A percentile compares a stretch with the other conserved stretches of the same genome.
Evolutionary conservation across 345 rosid species (phyloP).

Genomic region (Cochlearia excelsa): DNA sequence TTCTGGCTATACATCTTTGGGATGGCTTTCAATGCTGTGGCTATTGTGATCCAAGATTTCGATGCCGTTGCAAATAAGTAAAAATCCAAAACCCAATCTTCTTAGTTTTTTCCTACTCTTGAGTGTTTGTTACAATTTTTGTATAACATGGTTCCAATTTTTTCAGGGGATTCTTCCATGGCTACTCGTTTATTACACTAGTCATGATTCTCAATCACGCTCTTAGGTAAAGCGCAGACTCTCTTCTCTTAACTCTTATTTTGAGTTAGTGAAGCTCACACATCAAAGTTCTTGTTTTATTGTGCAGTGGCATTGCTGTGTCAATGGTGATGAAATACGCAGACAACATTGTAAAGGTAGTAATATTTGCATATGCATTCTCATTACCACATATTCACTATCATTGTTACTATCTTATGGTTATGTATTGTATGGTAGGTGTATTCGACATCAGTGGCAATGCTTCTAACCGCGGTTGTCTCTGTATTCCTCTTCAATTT

Average conservation of each 20-base stretch:
- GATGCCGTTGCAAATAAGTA: constrained; percentile 88
- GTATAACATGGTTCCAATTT: not conserved
- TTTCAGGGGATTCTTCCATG: constrained; percentile 95
- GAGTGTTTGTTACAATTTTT: not conserved
- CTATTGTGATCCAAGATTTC: constrained; percentile 84
- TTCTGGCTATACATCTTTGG: constrained; percentile 95
- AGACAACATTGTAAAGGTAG: constrained; percentile 90
- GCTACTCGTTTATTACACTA: constrained; percentile 72
- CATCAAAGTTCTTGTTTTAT: not conserved
- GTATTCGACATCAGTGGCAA: constrained; percentile 95
- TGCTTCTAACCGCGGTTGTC: constrained; percentile 97
- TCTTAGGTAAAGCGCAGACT: constrained; percentile 56
- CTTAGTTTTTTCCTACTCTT: not conserved
- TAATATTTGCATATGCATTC: not conserved
- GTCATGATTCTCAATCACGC: constrained; percentile 98
- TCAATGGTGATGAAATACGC: constrained; percentile 99
- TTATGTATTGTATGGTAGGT: constrained; percentile 48
- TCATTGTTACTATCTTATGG: not conserved
- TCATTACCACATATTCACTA: not conserved
- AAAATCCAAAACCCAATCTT: constrained; percentile 26
- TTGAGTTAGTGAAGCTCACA: constrained; percentile 5
- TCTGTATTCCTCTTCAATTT: constrained; percentile 88
- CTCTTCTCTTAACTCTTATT: constrained; percentile 16
- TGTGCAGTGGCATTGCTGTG: constrained; percentile 87
- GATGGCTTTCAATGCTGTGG: constrained; percentile 91